These are phyloP conservation scores for Debaryomyces hansenii DNA, from an alignment of 805 yeast genomes.

Conservation along the genomic window DNA sequence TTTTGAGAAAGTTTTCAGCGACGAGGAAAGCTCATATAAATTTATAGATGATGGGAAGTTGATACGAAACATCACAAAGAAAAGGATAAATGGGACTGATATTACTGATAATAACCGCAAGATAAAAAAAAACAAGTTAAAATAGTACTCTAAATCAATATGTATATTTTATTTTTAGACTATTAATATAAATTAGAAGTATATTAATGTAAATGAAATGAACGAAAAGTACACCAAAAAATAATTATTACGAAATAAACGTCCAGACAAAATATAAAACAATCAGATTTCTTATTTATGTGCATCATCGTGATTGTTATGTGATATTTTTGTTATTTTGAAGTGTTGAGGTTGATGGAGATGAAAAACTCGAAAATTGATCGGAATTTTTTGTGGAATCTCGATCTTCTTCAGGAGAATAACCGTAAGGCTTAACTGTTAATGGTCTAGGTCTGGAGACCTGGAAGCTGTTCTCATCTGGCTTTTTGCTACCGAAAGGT, in stretches of 20 bases:
- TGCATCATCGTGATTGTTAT: no score
- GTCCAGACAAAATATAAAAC: no score
- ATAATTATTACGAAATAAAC: no score
- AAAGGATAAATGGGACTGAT: slow-evolving; percentile 29
- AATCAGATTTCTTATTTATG: no score
- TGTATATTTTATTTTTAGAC: neutral
- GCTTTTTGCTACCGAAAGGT: neutral
- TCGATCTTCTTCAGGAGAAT: no score
- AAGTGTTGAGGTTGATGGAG: no score
- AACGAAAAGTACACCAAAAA: no score
- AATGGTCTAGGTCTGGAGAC: slow-evolving; percentile 37
- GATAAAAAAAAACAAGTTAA: slow-evolving; percentile 5
- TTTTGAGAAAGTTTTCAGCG: slow-evolving; percentile 22
- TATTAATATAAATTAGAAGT: no score
- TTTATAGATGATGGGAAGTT: slow-evolving; percentile 61
- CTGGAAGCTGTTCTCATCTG: slow-evolving; percentile 24
- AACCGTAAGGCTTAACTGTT: slow-evolving; percentile 20
- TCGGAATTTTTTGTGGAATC: no score
- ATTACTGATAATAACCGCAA: slow-evolving; percentile 21
- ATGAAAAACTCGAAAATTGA: no score
- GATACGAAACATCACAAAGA: slow-evolving; percentile 57
- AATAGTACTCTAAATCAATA: neutral
- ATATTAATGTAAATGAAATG: no score
- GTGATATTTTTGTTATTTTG: no score
- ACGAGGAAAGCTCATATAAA: slow-evolving; percentile 28